phyloP scores from a whole-genome alignment of 1,139 yeast genomes.

The Ogataea hybrid region DNA sequence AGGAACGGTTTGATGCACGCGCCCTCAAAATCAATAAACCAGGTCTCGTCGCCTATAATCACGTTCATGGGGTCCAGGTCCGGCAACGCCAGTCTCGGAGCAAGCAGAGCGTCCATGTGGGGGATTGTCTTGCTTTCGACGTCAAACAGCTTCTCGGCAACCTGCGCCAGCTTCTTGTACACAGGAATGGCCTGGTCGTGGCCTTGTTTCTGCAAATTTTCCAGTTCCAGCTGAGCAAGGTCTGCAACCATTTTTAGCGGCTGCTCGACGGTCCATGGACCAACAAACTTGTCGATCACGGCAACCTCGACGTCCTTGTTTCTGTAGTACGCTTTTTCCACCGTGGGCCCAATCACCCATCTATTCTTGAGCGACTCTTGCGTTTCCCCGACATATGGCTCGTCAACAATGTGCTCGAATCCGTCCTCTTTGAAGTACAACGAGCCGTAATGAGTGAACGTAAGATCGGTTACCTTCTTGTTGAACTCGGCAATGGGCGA shows the following conservation, averaged over 20 bases:
- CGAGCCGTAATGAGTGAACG: constrained; percentile 77
- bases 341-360: constrained; percentile 92
- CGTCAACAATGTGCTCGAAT: constrained; percentile 28
- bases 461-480: constrained; percentile 48
- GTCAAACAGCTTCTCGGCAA: constrained; percentile 57
- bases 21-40: constrained; percentile 79
- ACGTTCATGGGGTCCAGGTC: constrained; percentile 92
- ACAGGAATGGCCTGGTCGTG: constrained; percentile 56
- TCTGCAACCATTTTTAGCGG: constrained; percentile 62
- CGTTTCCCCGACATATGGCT: constrained; percentile 66
- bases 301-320: constrained; percentile 50
- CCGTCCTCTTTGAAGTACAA: constrained; percentile 72
- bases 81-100: constrained; percentile 74
- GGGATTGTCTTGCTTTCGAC: constrained; percentile 44
- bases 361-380: constrained; percentile 54
- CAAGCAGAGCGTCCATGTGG: constrained; percentile 57
- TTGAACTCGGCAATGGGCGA: constrained; percentile 58
- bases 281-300: constrained; percentile 49
- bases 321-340: constrained; percentile 76
- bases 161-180: constrained; percentile 54
- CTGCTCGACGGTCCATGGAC: constrained; percentile 69
- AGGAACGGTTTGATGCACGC: constrained; percentile 78
- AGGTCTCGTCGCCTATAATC: constrained; percentile 45
- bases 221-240: constrained; percentile 67
- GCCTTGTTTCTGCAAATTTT: constrained; percentile 54